Evolutionary conservation across 1,139 yeast genomes (phyloP).

Genomic region (Suhomyces wounanorum): DNA sequence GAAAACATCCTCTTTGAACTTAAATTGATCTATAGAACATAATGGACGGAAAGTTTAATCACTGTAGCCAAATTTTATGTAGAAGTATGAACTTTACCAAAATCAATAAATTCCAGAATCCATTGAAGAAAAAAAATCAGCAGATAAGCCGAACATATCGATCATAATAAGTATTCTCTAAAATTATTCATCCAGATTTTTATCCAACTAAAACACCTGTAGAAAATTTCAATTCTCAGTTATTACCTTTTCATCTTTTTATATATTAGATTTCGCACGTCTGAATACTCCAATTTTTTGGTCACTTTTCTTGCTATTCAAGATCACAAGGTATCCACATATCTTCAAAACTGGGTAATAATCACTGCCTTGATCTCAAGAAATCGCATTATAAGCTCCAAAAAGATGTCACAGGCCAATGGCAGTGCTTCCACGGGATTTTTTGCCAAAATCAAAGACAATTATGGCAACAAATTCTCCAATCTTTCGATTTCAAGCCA

Average conservation of each 20-base stretch:
- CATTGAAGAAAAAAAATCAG: too few species aligned
- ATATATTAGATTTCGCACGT: background rate
- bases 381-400: background rate
- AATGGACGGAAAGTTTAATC: too few species aligned
- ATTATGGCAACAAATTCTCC: conserved; percentile 38
- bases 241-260: background rate
- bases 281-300: background rate
- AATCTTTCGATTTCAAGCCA: conserved; percentile 33
- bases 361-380: background rate
- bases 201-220: too few species aligned
- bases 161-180: too few species aligned
- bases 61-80: too few species aligned
- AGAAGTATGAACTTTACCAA: too few species aligned
- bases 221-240: background rate
- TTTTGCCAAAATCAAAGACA: conserved; percentile 41
- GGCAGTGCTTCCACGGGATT: conserved; percentile 20
- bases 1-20: too few species aligned
- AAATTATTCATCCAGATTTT: too few species aligned
- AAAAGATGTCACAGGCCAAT: conserved; percentile 3
- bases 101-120: too few species aligned
- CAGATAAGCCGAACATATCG: too few species aligned
- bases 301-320: background rate
- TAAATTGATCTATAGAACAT: too few species aligned
- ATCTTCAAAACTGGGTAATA: background rate
- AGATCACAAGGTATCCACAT: background rate